Evolutionary conservation across 352 stramenopile species (phyloP).

Genomic region (Phytophthora aleatoria): DNA sequence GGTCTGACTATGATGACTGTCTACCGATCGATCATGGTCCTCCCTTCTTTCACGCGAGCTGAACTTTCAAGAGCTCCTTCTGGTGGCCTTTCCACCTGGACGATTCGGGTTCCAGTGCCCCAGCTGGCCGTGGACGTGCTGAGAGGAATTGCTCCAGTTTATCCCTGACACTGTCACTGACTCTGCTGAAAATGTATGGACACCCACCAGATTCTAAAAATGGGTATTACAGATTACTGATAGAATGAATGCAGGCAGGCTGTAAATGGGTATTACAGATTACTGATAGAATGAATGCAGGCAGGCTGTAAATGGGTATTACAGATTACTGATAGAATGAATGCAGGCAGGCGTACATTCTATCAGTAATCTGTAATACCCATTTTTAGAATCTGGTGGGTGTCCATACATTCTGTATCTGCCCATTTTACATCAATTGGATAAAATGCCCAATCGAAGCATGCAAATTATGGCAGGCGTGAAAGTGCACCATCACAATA

Average conservation of each 20-base stretch:
- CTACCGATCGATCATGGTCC: slow-evolving; percentile 26
- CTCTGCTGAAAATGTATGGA: too few relatives aligned
- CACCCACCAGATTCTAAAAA: not conserved
- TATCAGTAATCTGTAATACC: not conserved
- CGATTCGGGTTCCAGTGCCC: slow-evolving; percentile 25
- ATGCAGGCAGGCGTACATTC: too few relatives aligned
- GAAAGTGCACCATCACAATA: slow-evolving; percentile 6
- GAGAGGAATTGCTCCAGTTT: slow-evolving; percentile 31
- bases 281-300: too few relatives aligned
- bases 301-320: too few relatives aligned
- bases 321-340: too few relatives aligned
- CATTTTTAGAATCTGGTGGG: not conserved
- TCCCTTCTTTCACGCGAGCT: slow-evolving; percentile 38
- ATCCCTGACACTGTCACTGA: not conserved
- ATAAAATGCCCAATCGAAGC: too few relatives aligned
- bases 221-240: not conserved
- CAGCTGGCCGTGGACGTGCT: slow-evolving; percentile 27
- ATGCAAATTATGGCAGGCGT: not conserved
- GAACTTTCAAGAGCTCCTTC: slow-evolving; percentile 31
- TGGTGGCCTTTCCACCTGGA: slow-evolving; percentile 28
- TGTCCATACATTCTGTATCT: too few relatives aligned
- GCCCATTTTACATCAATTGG: too few relatives aligned
- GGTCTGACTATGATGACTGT: slow-evolving; percentile 30
- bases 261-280: too few relatives aligned
- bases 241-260: too few relatives aligned